A percentile compares a stretch with the other conserved stretches of the same genome.
phyloP scores from a whole-genome alignment of 345 rosid genomes.

The Diplotaxis tenuifolia region DNA sequence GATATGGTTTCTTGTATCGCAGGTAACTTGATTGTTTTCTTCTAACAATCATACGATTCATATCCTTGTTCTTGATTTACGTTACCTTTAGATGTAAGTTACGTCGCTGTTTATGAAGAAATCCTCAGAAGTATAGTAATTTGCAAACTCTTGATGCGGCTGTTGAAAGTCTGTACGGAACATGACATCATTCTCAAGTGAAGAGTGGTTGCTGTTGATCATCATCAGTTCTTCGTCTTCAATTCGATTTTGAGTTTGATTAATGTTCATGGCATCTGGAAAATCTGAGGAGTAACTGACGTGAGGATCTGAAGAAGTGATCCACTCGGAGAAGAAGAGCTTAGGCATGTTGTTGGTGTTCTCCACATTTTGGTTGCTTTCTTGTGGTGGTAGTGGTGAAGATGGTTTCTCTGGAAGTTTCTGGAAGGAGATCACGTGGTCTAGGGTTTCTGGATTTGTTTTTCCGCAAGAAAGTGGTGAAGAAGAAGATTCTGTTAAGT shows the following conservation, averaged over 20 bases:
- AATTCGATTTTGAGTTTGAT: slow-evolving; percentile 28
- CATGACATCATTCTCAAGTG: slow-evolving; percentile 42
- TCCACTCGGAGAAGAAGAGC: slow-evolving; percentile 76
- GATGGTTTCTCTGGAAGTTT: slow-evolving; percentile 28
- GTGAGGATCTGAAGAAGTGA: slow-evolving; percentile 41
- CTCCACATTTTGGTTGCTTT: slow-evolving; percentile 23
- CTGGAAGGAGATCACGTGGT: slow-evolving; percentile 34
- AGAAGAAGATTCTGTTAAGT: slow-evolving; percentile 22
- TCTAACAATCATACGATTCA: neutral
- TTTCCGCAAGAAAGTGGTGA: slow-evolving; percentile 31
- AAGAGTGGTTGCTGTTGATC: slow-evolving; percentile 27
- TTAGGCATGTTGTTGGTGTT: slow-evolving; percentile 44
- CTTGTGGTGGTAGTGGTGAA: slow-evolving; percentile 26
- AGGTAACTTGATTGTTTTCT: neutral
- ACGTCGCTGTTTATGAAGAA: slow-evolving; percentile 47
- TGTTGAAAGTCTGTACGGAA: slow-evolving; percentile 46
- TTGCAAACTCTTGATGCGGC: slow-evolving; percentile 48
- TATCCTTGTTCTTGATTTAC: too few species aligned
- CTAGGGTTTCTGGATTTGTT: slow-evolving; percentile 37
- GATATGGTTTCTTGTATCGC: neutral
- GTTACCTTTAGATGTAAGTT: slow-evolving; percentile 40
- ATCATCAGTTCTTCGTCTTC: slow-evolving; percentile 20
- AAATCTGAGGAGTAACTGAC: slow-evolving; percentile 20
- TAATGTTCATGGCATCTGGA: slow-evolving; percentile 21
- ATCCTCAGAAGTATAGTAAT: slow-evolving; percentile 40